phyloP scores from a whole-genome alignment of 2,329 filamentous ascomycete species.

The Fusarium odoratissimum region DNA sequence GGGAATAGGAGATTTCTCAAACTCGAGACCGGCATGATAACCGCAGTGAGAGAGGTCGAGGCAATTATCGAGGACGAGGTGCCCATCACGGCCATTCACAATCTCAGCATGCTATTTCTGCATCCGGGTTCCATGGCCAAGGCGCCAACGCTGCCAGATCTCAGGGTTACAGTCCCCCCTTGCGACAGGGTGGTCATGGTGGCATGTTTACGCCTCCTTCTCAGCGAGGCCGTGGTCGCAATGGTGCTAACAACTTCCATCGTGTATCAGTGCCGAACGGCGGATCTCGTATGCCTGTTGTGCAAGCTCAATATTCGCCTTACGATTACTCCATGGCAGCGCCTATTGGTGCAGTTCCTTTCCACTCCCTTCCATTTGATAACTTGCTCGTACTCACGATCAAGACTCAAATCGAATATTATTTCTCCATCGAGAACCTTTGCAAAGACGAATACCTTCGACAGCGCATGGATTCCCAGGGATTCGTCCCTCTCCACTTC shows the following conservation, averaged over 20 bases:
- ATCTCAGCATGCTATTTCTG: slow-evolving; percentile 46
- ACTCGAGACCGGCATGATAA: slow-evolving; percentile 52
- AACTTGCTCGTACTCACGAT: slow-evolving; percentile 60
- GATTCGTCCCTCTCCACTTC: slow-evolving; percentile 84
- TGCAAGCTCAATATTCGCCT: slow-evolving; percentile 51
- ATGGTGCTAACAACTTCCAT: slow-evolving; percentile 51
- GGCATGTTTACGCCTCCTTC: slow-evolving; percentile 49
- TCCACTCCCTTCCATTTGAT: slow-evolving; percentile 62
- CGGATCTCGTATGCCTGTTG: slow-evolving; percentile 50
- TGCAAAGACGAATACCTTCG: slow-evolving; percentile 93
- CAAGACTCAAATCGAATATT: slow-evolving; percentile 80
- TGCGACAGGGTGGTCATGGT: slow-evolving; percentile 54
- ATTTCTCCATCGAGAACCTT: slow-evolving; percentile 95
- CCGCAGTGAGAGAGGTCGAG: slow-evolving; percentile 56
- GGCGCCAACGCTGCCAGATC: slow-evolving; percentile 49
- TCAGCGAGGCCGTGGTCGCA: slow-evolving; percentile 53
- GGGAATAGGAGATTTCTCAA: slow-evolving; percentile 44
- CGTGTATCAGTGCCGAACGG: slow-evolving; percentile 56
- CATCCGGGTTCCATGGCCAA: slow-evolving; percentile 49
- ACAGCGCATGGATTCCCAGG: slow-evolving; percentile 93
- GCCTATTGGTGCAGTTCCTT: slow-evolving; percentile 53
- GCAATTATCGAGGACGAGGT: slow-evolving; percentile 60
- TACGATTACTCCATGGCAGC: slow-evolving; percentile 56
- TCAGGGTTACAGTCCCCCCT: slow-evolving; percentile 59
- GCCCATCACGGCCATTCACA: slow-evolving; percentile 55